Evolutionary conservation across 768 basidiomycete species (phyloP).

Genomic region (Lyophyllum atratum): DNA sequence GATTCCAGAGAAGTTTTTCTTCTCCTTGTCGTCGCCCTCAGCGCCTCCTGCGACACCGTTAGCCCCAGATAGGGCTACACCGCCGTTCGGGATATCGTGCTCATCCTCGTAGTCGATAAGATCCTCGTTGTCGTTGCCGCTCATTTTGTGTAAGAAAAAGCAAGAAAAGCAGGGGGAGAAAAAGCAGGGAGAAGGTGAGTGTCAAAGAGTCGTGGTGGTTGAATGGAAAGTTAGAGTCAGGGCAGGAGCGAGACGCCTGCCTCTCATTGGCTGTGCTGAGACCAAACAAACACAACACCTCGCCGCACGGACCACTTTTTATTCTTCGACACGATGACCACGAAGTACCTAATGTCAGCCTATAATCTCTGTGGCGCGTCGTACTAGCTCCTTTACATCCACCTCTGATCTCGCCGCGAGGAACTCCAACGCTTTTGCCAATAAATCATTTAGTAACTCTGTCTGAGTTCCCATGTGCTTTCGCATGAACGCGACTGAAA

Average conservation of each 20-base stretch:
- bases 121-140: conserved; percentile 85
- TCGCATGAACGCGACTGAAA: conserved; percentile 48
- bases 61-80: conserved; percentile 42
- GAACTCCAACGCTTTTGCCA: conserved; percentile 43
- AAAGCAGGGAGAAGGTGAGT: conserved; percentile 11
- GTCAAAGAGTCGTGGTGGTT: conserved; percentile 27
- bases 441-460: conserved; percentile 43
- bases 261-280: conserved; percentile 26
- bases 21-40: conserved; percentile 74
- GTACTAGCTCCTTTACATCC: conserved; percentile 21
- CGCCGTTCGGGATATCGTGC: conserved; percentile 71
- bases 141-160: conserved; percentile 51
- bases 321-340: background rate
- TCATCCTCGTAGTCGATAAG: conserved; percentile 96
- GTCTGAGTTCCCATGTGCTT: conserved; percentile 35
- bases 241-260: conserved; percentile 21
- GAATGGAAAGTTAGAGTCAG: conserved; percentile 23
- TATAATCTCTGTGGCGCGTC: conserved; percentile 5
- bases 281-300: conserved; percentile 25
- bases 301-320: conserved; percentile 36
- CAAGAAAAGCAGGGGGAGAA: conserved; percentile 28
- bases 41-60: conserved; percentile 52
- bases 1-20: conserved; percentile 99
- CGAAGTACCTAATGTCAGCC: background rate
- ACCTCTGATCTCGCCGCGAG: conserved; percentile 21